Base-by-base conservation (phyloP, 495 filamentous ascomycete species). In the Immersiella caudata region DNA sequence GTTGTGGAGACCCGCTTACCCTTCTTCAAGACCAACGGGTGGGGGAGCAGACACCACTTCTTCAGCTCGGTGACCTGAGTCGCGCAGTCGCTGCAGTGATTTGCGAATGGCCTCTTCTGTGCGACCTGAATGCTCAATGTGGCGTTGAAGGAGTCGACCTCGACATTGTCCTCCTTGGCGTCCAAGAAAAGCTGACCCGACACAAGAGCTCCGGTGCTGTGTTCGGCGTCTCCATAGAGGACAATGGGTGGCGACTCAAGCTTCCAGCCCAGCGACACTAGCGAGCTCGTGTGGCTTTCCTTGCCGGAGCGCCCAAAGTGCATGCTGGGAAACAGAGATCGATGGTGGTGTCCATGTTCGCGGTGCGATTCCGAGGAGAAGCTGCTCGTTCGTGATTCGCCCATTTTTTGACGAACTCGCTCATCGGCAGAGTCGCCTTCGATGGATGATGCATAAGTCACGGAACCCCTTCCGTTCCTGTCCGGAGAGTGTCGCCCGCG, bases 231-330 rank as follows among this genome's bases (percentile, higher is more conserved):
- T 21, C 92, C 93, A 72, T 94, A 93, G 80, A 96, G 89, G 18
- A 97, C 86, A 11, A 94, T 81, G 0, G 95, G 95, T 0, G 95
- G 93, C 2, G 93, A 96, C 80, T 99, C 95, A 64, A 97, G 90
- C 40, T 87, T 82, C 78, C 94, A 87, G 25, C 89, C 85, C 60
- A 97, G 76, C 58, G 86, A 87, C n/a, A 87, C 87, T 57, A 74
- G 71, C 49, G 76, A 64, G 63, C 74, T 74, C 49, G 71, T 66
- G 54, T 79, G 70, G 60, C 68, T 66, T n/a, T 85, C 80, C 68
- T 81, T 84, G 62, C 74, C 76, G 2, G 80, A 76, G 27, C 81
- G 81, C 29, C 78, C 82, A 67, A 85, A 80, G 69, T 79, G 79
- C 66, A 84, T 76, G 57, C 76, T 68, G 1, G 79, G 77, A 24